Evolutionary conservation across 371 early-diverging fungal species (phyloP), one percentile per base, ranked within the genome.

Genomic region (Mucor circinelloides): DNA sequence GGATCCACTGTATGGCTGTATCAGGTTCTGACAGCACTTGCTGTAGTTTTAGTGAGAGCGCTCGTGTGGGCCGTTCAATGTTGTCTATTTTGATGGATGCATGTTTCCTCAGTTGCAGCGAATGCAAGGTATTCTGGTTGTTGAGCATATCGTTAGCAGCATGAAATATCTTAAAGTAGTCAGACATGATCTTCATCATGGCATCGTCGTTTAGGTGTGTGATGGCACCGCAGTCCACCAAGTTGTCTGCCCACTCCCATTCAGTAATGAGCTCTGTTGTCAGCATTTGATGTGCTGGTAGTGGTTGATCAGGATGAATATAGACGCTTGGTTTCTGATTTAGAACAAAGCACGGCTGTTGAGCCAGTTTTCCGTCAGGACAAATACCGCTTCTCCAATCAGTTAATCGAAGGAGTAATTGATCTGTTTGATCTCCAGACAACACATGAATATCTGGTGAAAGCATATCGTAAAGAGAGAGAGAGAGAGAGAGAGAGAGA

Each of bases 351-450:
- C 78, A 75, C 1, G 73, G 63, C 23, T 74, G 52, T 6, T 59
- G 60, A 13, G 79, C 74, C 10, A 78, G 38, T 25, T 54, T 58
- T 17, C 83, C 83, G 12, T 73, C 71, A 2, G 80, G 77, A 17
- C 70, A 63, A 9, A 82, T 78, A 15, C 72, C 83, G 59, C 62
- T 60, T 36, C 72, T 70, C 83, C 83, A 82, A 32, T 67, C 63
- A 12, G 52, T 38, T 17, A 77, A 50, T 23, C 75, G 67, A 13
- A 64, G 28, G 31, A 81, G 38, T 21, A 81, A 58, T 5, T 57
- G 25, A 57, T 74, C 64, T 9, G 69, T 78, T 25, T 68, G 32
- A 15, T 60, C 68, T 30, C 30, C 19, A 60, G 69, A 57, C 34
- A 79, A 40, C 42, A 50, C 42, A 38, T 60, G 54, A 19, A 31